These are phyloP conservation scores for Cordyceps farinosa DNA, from an alignment of 2,329 filamentous ascomycete genomes.

Conservation along the genomic window DNA sequence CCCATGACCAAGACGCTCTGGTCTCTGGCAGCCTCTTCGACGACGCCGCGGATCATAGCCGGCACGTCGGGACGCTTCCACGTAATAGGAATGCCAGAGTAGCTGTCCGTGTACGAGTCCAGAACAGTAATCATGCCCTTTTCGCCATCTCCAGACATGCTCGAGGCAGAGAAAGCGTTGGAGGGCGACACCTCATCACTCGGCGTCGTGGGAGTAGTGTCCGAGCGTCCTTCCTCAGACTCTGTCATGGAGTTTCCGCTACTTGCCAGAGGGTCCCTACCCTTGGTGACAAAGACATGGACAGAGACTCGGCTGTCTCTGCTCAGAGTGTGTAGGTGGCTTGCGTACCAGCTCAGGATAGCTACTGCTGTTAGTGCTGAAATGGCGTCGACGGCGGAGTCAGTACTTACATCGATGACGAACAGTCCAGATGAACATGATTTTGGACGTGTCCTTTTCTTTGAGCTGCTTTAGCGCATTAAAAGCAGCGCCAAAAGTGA, in stretches of 20 bases:
- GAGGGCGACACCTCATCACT: background rate
- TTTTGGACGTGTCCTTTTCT: constrained; percentile 23
- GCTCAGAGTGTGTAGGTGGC: constrained; percentile 33
- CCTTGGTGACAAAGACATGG: constrained; percentile 34
- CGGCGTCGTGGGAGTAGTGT: background rate
- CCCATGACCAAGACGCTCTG: constrained; percentile 41
- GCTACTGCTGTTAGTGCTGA: constrained; percentile 25
- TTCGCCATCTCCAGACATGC: constrained; percentile 4
- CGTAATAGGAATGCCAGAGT: constrained; percentile 25
- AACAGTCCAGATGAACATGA: constrained; percentile 41
- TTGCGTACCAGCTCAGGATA: constrained; percentile 36
- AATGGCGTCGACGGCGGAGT: background rate
- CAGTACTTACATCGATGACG: constrained; percentile 33
- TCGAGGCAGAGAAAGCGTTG: background rate
- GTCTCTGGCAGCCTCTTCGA: constrained; percentile 27
- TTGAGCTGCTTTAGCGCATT: constrained; percentile 31
- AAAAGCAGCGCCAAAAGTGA: constrained; percentile 42
- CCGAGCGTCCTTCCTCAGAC: background rate
- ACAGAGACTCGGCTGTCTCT: constrained; percentile 30
- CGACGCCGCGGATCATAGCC: constrained; percentile 31
- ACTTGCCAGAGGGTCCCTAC: background rate
- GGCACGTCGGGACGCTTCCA: constrained; percentile 37
- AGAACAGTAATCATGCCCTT: background rate
- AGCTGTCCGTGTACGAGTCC: constrained; percentile 6
- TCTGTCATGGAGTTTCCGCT: background rate